phyloP scores from a whole-genome alignment of 73 alveolate species.

The Blepharisma japonicum region DNA sequence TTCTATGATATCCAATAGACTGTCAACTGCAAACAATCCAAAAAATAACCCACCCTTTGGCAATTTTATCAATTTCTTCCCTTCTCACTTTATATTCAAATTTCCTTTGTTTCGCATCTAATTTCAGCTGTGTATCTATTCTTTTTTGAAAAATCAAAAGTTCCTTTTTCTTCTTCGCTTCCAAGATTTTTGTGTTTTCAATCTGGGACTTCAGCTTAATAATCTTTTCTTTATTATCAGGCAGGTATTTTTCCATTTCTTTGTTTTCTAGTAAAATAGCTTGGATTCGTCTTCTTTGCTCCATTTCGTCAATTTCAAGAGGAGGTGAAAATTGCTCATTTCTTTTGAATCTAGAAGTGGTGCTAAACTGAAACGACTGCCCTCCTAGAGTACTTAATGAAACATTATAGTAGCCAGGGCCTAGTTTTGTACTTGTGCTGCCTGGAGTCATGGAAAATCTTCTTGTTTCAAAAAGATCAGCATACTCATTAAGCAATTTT shows the following conservation, averaged over 20 bases:
- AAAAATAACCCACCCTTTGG: background rate
- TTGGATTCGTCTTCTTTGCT: background rate
- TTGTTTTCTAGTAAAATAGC: background rate
- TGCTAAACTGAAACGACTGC: background rate
- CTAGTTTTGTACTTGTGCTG: background rate
- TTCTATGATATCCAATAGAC: background rate
- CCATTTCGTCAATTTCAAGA: too few relatives aligned
- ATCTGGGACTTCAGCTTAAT: background rate
- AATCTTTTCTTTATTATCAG: background rate
- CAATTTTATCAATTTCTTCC: background rate
- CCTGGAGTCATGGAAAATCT: background rate
- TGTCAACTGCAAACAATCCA: background rate
- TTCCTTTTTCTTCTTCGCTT: background rate
- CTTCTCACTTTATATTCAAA: background rate
- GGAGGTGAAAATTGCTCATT: background rate
- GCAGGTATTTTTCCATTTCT: background rate
- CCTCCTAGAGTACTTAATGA: conserved; percentile 2
- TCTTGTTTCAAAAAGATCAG: too few relatives aligned
- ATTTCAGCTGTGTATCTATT: background rate
- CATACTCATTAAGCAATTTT: too few relatives aligned
- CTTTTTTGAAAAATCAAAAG: background rate
- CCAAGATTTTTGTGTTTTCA: background rate
- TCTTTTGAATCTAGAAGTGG: background rate
- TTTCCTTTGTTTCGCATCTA: background rate
- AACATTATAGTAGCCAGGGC: background rate